Percentiles rank a stretch among this genome's conserved stretches.
These are phyloP conservation scores for Candida endomychidarum DNA, from an alignment of 805 yeast species.

Conservation along the genomic window DNA sequence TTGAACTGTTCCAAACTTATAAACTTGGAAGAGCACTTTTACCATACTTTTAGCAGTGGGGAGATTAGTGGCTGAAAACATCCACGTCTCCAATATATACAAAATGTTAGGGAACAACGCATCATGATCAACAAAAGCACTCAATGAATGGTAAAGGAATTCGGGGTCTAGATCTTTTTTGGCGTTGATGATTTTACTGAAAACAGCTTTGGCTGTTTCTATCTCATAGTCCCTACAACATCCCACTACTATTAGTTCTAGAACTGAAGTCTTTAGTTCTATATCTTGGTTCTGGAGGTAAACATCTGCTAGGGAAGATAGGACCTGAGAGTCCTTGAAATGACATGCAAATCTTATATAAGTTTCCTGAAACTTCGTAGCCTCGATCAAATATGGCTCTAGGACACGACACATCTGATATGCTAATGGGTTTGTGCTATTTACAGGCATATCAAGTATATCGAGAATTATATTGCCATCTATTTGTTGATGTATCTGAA, in stretches of 20 bases:
- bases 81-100: conserved; percentile 29
- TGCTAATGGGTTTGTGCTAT: no score
- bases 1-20: conserved; percentile 26
- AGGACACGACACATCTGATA: background rate
- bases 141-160: conserved; percentile 21
- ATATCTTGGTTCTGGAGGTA: conserved; percentile 10
- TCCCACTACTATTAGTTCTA: conserved; percentile 30
- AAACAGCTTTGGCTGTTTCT: conserved; percentile 26
- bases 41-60: conserved; percentile 29
- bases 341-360: conserved; percentile 39
- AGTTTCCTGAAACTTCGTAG: conserved; percentile 8
- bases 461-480: background rate
- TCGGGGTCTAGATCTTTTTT: conserved; percentile 19
- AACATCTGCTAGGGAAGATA: background rate
- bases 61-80: conserved; percentile 17
- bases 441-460: conserved; percentile 1
- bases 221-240: conserved; percentile 35
- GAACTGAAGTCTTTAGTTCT: conserved; percentile 22
- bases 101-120: conserved; percentile 32
- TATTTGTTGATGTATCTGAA: background rate
- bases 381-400: conserved; percentile 2
- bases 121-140: conserved; percentile 24
- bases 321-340: conserved; percentile 27
- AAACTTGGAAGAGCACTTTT: conserved; percentile 27
- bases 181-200: conserved; percentile 13